These are phyloP conservation scores for Microcos paniculata DNA, from an alignment of 345 rosid genomes.

Conservation along the genomic window DNA sequence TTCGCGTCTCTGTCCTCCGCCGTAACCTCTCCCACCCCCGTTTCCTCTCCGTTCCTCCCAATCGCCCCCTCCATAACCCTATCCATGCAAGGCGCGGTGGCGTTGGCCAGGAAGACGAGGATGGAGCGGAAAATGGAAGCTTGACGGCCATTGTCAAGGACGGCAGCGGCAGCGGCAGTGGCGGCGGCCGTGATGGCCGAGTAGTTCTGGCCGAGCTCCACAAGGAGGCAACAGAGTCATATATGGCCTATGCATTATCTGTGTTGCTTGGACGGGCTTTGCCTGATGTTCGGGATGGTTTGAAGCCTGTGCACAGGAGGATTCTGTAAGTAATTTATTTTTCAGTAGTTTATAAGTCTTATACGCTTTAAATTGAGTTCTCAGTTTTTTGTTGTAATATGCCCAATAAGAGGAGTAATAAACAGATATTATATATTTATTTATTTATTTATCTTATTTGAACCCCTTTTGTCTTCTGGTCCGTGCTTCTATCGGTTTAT, in stretches of 20 bases:
- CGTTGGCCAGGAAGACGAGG: constrained; percentile 16
- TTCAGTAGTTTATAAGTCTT: not conserved
- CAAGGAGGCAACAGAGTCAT: constrained; percentile 87
- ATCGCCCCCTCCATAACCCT: constrained; percentile 2
- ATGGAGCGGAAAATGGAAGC: constrained; percentile 42
- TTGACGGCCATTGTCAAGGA: constrained; percentile 36
- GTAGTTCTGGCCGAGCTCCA: constrained; percentile 72
- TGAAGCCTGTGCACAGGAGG: constrained; percentile 95
- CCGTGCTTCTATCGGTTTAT: not conserved
- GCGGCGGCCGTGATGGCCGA: constrained; percentile 33
- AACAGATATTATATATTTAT: not conserved
- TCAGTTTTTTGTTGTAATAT: not conserved
- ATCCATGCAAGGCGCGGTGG: constrained; percentile 29
- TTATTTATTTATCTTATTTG: no score
- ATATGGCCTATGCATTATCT: constrained; percentile 89
- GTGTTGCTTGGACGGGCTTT: constrained; percentile 93
- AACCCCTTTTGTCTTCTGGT: not conserved
- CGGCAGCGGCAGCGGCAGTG: constrained; percentile 5
- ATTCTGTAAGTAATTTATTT: constrained; percentile 55
- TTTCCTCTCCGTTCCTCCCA: constrained; percentile 34
- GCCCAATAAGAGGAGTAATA: not conserved
- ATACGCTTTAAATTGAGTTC: not conserved
- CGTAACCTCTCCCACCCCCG: constrained; percentile 34
- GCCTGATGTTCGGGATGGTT: constrained; percentile 92
- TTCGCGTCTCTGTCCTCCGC: constrained; percentile 28